phyloP scores from a whole-genome alignment of 768 basidiomycete species.

The Mycena olivaceomarginata region DNA sequence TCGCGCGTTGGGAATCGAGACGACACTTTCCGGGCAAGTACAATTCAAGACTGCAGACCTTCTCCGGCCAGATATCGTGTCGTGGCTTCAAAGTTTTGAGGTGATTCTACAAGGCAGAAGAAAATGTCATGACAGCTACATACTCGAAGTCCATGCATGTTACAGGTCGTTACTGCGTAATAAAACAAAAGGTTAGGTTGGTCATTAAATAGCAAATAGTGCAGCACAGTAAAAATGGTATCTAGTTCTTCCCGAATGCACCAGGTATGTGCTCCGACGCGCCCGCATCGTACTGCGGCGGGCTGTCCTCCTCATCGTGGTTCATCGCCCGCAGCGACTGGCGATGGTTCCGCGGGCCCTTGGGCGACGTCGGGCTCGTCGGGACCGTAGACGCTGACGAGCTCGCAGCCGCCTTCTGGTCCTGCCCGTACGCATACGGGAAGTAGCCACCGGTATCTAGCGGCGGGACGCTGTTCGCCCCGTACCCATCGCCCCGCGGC shows the following conservation, averaged over 20 bases:
- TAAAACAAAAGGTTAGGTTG: not conserved
- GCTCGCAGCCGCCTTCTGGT: conserved; percentile 22
- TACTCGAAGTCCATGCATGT: conserved; percentile 24
- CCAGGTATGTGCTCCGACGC: conserved; percentile 64
- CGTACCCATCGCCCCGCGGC: conserved; percentile 68
- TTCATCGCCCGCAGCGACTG: conserved; percentile 41
- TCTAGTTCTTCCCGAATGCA: conserved; percentile 70
- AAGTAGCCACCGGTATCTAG: conserved; percentile 45
- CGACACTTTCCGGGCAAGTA: too few species aligned
- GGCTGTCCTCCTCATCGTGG: conserved; percentile 66
- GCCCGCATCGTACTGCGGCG: conserved; percentile 81
- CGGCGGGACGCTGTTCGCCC: conserved; percentile 64
- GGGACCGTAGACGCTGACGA: not conserved
- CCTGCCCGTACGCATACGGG: not conserved
- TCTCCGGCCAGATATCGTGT: too few species aligned
- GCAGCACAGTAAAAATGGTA: not conserved
- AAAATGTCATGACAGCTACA: conserved; percentile 31
- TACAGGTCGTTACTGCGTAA: conserved; percentile 3
- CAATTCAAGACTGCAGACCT: too few species aligned
- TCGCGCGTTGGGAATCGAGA: too few species aligned
- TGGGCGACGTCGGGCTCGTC: conserved; percentile 31
- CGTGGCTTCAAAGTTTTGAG: too few species aligned
- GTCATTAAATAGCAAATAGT: conserved; percentile 28
- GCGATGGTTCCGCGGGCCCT: conserved; percentile 43
- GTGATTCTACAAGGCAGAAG: not conserved